Percentiles rank a stretch among this genome's conserved stretches.
phyloP scores from a whole-genome alignment of 164 flowering plant species.

The Piper betle region DNA sequence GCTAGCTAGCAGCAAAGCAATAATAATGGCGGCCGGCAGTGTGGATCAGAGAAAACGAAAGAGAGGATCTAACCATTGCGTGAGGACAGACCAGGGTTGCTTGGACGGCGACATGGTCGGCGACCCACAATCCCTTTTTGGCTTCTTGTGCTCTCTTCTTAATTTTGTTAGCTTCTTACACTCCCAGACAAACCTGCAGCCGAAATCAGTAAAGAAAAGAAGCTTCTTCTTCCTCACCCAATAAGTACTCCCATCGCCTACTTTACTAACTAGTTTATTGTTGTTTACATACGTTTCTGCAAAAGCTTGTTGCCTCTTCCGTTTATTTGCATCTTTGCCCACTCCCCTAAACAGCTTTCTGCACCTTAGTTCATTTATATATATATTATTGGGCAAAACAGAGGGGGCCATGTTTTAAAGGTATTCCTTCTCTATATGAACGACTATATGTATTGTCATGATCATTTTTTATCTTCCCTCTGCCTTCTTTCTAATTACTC shows the following conservation, averaged over 20 bases:
- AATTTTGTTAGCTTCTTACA: constrained; percentile 5
- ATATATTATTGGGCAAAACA: no score
- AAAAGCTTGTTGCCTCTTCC: background rate
- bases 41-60: background rate
- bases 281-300: no score
- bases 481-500: background rate
- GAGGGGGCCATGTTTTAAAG: no score
- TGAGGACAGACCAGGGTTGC: background rate
- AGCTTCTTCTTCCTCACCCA: constrained; percentile 3
- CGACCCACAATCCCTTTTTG: background rate
- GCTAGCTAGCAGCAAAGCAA: background rate
- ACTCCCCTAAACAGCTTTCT: background rate
- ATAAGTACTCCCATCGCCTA: background rate
- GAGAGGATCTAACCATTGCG: no score
- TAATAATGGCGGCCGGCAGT: background rate
- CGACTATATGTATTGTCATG: background rate
- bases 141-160: background rate
- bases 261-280: no score
- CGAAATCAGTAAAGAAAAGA: constrained; percentile 1
- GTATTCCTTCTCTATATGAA: background rate
- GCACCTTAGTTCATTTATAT: no score
- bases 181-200: background rate
- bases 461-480: background rate
- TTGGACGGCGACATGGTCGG: background rate
- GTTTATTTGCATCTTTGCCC: background rate